A percentile compares a stretch with the other conserved stretches of the same genome.
These are phyloP conservation scores for Helichrysum umbraculigerum DNA, from an alignment of 129 eudicot genomes.

Conservation along the genomic window DNA sequence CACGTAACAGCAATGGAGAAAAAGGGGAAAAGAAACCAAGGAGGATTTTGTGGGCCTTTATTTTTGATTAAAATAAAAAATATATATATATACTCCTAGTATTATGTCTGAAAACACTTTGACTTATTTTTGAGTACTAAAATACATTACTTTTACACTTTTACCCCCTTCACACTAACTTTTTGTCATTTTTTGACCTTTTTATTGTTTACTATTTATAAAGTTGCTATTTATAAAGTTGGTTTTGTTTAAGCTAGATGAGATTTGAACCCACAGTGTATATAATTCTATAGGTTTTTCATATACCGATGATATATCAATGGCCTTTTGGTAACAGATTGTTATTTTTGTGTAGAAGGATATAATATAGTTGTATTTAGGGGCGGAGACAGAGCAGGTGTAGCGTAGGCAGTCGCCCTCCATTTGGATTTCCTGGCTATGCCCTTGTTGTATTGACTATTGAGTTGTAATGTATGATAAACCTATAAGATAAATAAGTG, in stretches of 20 bases:
- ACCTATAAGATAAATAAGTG: too few relatives aligned
- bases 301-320: too few relatives aligned
- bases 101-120: constrained; percentile 21
- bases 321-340: too few relatives aligned
- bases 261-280: neutral
- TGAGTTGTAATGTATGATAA: neutral
- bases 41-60: constrained; percentile 41
- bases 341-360: too few relatives aligned
- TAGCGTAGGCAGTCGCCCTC: too few relatives aligned
- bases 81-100: neutral
- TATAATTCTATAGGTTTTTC: too few relatives aligned
- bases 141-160: neutral
- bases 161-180: neutral
- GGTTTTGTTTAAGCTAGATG: too few relatives aligned
- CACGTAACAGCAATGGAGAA: constrained; percentile 21
- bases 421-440: too few relatives aligned
- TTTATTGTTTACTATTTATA: neutral
- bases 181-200: neutral
- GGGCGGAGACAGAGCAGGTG: too few relatives aligned
- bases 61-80: neutral
- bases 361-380: too few relatives aligned
- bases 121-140: constrained; percentile 14
- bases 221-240: neutral
- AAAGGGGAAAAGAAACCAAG: neutral
- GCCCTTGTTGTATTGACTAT: too few relatives aligned